phyloP scores from a whole-genome alignment of 441 rosid species.

The Metrosideros polymorpha region DNA sequence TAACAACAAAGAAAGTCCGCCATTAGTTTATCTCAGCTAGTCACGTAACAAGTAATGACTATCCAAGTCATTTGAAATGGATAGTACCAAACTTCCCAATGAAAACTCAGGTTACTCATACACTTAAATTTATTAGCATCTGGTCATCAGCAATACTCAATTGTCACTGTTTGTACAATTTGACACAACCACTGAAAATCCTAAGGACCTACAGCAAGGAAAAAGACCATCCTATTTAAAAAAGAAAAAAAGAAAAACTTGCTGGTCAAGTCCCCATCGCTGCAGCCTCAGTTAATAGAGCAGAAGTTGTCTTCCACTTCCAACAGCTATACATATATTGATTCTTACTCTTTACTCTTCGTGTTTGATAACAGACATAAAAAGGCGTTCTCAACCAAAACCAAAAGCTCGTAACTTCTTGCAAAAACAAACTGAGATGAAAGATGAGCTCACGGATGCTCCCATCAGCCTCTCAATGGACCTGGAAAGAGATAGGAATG shows the following conservation, averaged over 20 bases:
- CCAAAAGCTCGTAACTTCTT: conserved; percentile 64
- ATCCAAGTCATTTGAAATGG: conserved; percentile 9
- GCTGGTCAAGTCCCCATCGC: conserved; percentile 38
- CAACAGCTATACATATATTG: conserved; percentile 39
- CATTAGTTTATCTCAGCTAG: not conserved
- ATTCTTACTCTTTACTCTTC: conserved; percentile 45
- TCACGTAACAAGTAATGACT: not conserved
- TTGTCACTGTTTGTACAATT: conserved; percentile 45
- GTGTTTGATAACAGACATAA: conserved; percentile 46
- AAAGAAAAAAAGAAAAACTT: conserved; percentile 16
- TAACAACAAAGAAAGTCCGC: not conserved
- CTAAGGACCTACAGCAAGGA: conserved; percentile 32
- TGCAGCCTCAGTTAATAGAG: conserved; percentile 43
- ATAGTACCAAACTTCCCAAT: not conserved
- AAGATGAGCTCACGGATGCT: conserved; percentile 81
- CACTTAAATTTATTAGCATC: conserved; percentile 24
- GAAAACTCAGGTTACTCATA: not conserved
- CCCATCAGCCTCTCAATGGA: conserved; percentile 91
- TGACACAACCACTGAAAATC: conserved; percentile 27
- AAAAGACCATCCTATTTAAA: conserved; percentile 39
- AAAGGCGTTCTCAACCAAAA: conserved; percentile 43
- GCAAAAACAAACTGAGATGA: conserved; percentile 68
- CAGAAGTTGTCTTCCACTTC: conserved; percentile 32
- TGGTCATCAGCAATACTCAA: conserved; percentile 23
- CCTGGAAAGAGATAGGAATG: conserved; percentile 63